phyloP scores from a whole-genome alignment of 257 asterid species.

The Agastache rugosa region DNA sequence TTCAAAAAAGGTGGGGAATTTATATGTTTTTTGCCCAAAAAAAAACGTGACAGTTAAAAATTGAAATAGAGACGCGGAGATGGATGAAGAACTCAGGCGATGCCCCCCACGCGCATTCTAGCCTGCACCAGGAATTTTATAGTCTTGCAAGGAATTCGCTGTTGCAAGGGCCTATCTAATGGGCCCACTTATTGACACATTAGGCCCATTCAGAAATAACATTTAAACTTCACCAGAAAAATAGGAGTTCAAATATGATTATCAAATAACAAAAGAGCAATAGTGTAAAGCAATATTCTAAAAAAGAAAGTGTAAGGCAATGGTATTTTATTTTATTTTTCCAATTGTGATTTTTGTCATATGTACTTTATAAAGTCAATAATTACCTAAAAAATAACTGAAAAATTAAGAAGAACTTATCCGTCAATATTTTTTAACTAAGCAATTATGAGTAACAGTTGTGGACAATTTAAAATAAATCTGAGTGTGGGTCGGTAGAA shows the following conservation, averaged over 20 bases:
- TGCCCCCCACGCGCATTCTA: slow-evolving; percentile 38
- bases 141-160: too few species aligned
- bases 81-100: slow-evolving; percentile 26
- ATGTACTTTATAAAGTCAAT: neutral
- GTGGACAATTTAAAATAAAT: too few species aligned
- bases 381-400: neutral
- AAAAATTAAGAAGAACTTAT: neutral
- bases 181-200: slow-evolving; percentile 2
- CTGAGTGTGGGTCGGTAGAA: too few species aligned
- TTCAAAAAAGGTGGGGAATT: too few species aligned
- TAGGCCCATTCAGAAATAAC: slow-evolving; percentile 6
- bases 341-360: too few species aligned
- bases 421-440: neutral
- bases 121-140: neutral
- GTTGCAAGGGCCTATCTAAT: neutral
- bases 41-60: too few species aligned
- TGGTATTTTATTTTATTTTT: neutral
- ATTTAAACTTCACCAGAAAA: neutral
- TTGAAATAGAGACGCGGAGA: neutral
- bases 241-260: neutral
- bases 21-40: too few species aligned
- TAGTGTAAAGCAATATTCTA: too few species aligned
- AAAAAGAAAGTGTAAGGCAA: too few species aligned
- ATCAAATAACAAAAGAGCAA: too few species aligned
- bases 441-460: too few species aligned